Conservation (phyloP, 495 filamentous ascomycete species). For the Neurospora discreta region DNA sequence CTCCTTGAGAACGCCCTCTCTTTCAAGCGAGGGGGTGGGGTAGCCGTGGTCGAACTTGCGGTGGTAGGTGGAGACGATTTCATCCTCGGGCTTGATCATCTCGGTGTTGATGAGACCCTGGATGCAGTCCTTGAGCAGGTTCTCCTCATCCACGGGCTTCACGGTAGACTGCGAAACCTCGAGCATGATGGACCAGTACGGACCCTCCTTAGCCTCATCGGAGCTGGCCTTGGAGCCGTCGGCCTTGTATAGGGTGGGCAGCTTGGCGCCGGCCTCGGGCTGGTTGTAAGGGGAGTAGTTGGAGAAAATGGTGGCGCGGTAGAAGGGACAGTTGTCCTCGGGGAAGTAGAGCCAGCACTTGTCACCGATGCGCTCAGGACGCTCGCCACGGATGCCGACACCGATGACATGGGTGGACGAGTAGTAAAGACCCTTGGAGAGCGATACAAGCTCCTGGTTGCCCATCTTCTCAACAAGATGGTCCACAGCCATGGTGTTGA, state of each 20-base stretch:
- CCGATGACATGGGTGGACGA: slow-evolving; percentile 96
- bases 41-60: slow-evolving; percentile 98
- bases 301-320: slow-evolving; percentile 99
- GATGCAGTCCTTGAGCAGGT: slow-evolving; percentile 79
- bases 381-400: slow-evolving; percentile 82
- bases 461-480: slow-evolving; percentile 76
- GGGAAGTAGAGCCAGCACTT: slow-evolving; percentile 99
- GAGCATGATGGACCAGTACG: slow-evolving; percentile 99
- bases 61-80: slow-evolving; percentile 98
- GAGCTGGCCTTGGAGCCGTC: slow-evolving; percentile 67
- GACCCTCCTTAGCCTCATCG: slow-evolving; percentile 63
- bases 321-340: slow-evolving; percentile 98
- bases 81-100: slow-evolving; percentile 80
- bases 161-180: slow-evolving; percentile 92
- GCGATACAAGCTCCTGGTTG: slow-evolving; percentile 66
- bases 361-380: slow-evolving; percentile 95
- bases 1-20: slow-evolving; percentile 86
- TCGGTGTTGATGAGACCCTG: slow-evolving; percentile 94
- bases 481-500: slow-evolving; percentile 96
- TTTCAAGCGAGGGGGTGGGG: slow-evolving; percentile 88
- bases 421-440: slow-evolving; percentile 92
- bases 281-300: slow-evolving; percentile 99
- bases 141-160: slow-evolving; percentile 84
- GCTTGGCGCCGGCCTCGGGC: slow-evolving; percentile 67
- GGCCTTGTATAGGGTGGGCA: slow-evolving; percentile 75